Conservation (phyloP, 2,329 filamentous ascomycete genomes). For the Xylaria sp. region DNA sequence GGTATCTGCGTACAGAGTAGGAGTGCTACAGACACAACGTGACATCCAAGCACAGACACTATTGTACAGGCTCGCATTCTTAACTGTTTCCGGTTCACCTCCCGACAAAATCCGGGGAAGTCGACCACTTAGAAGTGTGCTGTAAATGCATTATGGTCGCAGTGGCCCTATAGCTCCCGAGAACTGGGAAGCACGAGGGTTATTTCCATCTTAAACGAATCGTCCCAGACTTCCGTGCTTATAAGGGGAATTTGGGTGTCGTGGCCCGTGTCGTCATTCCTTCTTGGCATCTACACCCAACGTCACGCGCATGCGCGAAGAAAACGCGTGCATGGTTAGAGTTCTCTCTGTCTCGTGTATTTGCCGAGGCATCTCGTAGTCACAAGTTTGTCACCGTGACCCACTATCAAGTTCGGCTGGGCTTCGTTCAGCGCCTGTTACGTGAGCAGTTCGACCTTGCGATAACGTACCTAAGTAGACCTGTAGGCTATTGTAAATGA, state of each 20-base stretch:
- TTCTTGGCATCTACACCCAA: conserved; percentile 9
- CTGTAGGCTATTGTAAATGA: no score
- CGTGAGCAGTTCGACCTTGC: no score
- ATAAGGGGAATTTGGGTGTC: no score
- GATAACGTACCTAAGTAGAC: no score
- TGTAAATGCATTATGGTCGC: background rate
- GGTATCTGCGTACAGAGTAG: background rate
- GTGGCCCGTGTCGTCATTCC: background rate
- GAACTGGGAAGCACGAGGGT: background rate
- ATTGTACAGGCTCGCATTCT: conserved; percentile 10
- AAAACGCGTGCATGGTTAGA: background rate
- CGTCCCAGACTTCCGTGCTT: no score
- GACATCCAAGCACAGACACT: background rate
- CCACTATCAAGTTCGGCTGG: no score
- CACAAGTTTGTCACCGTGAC: no score
- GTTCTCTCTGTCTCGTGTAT: background rate
- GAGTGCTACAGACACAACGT: background rate
- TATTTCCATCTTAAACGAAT: no score
- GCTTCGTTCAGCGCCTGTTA: no score
- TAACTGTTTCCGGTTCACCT: conserved; percentile 7
- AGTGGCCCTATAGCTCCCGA: background rate
- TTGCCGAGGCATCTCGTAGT: background rate
- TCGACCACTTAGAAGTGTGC: background rate
- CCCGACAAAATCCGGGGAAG: conserved; percentile 18
- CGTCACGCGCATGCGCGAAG: conserved; percentile 1